These are phyloP conservation scores for Tolypocladium ovalisporum DNA, from an alignment of 2,329 filamentous ascomycete species.

Conservation along the genomic window DNA sequence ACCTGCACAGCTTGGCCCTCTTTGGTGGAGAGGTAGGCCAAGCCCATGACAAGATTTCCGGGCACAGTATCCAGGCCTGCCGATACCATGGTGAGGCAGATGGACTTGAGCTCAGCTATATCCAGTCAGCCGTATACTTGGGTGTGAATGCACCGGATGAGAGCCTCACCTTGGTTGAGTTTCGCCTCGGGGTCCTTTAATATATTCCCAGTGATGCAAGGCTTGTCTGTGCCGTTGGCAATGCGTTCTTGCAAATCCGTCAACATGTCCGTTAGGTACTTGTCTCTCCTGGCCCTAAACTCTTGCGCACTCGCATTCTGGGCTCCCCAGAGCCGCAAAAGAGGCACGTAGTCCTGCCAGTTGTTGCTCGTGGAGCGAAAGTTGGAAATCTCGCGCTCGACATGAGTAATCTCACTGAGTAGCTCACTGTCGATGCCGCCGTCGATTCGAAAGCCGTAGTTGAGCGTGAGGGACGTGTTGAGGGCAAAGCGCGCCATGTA, in stretches of 20 bases:
- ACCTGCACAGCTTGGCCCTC: slow-evolving; percentile 61
- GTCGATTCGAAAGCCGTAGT: slow-evolving; percentile 68
- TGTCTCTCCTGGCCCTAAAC: slow-evolving; percentile 58
- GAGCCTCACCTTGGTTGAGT: slow-evolving; percentile 21
- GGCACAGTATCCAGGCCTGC: slow-evolving; percentile 75
- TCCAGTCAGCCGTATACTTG: background rate
- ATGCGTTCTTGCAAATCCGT: slow-evolving; percentile 37
- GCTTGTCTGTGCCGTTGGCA: slow-evolving; percentile 26
- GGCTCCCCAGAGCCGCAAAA: slow-evolving; percentile 54
- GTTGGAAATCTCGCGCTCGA: slow-evolving; percentile 66
- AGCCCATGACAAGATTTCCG: slow-evolving; percentile 67
- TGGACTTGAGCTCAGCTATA: slow-evolving; percentile 64
- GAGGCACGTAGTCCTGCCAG: slow-evolving; percentile 75
- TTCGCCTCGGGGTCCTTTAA: slow-evolving; percentile 38
- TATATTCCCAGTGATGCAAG: slow-evolving; percentile 37
- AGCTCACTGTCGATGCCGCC: slow-evolving; percentile 57
- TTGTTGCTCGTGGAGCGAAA: slow-evolving; percentile 73
- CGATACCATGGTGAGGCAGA: slow-evolving; percentile 73
- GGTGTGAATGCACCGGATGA: background rate
- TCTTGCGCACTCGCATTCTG: slow-evolving; percentile 52
- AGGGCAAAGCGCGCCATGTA: slow-evolving; percentile 69
- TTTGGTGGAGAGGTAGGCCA: slow-evolving; percentile 61
- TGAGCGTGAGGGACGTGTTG: slow-evolving; percentile 67
- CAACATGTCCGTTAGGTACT: slow-evolving; percentile 56
- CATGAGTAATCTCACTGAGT: slow-evolving; percentile 61